phyloP scores from a whole-genome alignment of 2,329 filamentous ascomycete genomes.

The Biscogniauxia mediterranea region DNA sequence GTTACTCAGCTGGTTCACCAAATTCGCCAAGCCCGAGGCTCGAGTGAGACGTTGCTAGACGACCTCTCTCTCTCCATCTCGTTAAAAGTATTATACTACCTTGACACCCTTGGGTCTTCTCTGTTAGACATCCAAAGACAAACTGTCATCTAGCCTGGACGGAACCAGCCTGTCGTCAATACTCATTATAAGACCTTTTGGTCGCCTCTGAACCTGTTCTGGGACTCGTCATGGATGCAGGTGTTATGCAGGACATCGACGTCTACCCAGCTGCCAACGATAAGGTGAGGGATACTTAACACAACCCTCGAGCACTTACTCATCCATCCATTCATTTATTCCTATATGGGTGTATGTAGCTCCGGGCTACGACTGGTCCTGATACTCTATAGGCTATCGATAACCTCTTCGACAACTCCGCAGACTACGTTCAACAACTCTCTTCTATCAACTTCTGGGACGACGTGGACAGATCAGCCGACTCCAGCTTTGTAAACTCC shows the following conservation, averaged over 20 bases:
- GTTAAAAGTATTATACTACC: not conserved
- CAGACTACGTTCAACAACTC: slow-evolving; percentile 32
- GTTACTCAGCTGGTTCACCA: not conserved
- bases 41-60: not conserved
- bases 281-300: slow-evolving; percentile 27
- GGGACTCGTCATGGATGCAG: slow-evolving; percentile 35
- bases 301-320: slow-evolving; percentile 3
- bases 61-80: not conserved
- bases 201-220: slow-evolving; percentile 22
- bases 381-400: slow-evolving; percentile 26
- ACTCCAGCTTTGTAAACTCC: slow-evolving; percentile 30
- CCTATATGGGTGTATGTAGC: not conserved
- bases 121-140: not conserved
- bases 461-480: slow-evolving; percentile 32
- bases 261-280: slow-evolving; percentile 33
- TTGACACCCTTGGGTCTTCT: not conserved
- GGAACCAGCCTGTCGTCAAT: slow-evolving; percentile 6
- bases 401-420: slow-evolving; percentile 32
- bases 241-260: slow-evolving; percentile 37
- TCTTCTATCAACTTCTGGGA: slow-evolving; percentile 35
- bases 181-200: slow-evolving; percentile 20
- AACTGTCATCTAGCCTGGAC: not conserved
- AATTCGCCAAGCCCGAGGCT: not conserved
- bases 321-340: slow-evolving; percentile 16
- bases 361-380: slow-evolving; percentile 8